These are phyloP conservation scores for Fennellomyces sp. DNA, from an alignment of 371 early-diverging fungal species.

Conservation along the genomic window DNA sequence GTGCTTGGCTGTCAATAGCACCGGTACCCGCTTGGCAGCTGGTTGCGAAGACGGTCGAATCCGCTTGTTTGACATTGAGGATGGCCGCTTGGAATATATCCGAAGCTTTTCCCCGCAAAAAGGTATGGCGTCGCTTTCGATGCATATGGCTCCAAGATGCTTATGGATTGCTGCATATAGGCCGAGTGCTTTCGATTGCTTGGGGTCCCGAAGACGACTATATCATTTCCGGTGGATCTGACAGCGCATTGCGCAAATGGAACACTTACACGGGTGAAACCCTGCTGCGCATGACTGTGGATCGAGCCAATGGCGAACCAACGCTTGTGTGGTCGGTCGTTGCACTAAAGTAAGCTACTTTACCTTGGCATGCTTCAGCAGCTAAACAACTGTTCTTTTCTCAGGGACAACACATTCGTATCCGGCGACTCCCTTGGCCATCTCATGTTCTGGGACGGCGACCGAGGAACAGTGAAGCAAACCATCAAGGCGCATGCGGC, in stretches of 20 bases:
- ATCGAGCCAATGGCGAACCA: conserved; percentile 57
- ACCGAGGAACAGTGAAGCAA: conserved; percentile 68
- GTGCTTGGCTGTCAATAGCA: conserved; percentile 86
- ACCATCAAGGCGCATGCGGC: conserved; percentile 79
- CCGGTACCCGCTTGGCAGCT: conserved; percentile 79
- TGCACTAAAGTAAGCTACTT: conserved; percentile 48
- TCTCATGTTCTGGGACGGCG: conserved; percentile 87
- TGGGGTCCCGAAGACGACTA: conserved; percentile 78
- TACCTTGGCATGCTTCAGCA: background rate
- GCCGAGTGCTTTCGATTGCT: conserved; percentile 82
- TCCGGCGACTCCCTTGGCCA: conserved; percentile 91
- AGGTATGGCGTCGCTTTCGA: conserved; percentile 37
- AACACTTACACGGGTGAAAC: conserved; percentile 63
- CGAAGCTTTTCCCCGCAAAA: conserved; percentile 74
- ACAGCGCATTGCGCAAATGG: conserved; percentile 81
- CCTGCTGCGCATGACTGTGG: conserved; percentile 73
- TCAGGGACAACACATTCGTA: conserved; percentile 76
- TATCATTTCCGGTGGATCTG: conserved; percentile 85
- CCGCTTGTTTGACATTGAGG: conserved; percentile 82
- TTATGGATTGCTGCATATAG: conserved; percentile 20
- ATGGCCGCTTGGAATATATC: conserved; percentile 68
- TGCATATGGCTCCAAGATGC: background rate
- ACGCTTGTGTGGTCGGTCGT: conserved; percentile 69
- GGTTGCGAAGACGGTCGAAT: conserved; percentile 95
- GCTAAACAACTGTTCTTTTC: too few relatives aligned